Evolutionary conservation across 495 filamentous ascomycete genomes (phyloP), one percentile per base, ranked within the genome.

Genomic region (Hypoxylon fuscum): DNA sequence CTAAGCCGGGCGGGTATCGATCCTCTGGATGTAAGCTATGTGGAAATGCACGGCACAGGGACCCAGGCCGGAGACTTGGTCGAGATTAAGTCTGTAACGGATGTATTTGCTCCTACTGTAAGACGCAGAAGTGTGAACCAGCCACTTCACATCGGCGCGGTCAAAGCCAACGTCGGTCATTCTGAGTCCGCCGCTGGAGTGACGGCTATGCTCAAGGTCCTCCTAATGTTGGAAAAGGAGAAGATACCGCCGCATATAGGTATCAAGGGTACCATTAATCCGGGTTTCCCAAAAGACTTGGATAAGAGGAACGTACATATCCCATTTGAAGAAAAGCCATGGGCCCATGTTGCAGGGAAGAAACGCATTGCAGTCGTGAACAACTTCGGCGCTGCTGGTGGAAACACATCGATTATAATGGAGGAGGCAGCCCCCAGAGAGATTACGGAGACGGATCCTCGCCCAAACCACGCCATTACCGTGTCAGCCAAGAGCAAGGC

Each of bases 161-260:
- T 82, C 2, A 84, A 84, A 46, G 71, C 72, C 0, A 79, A 80
- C 44, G 71, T 81, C 18, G 79, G 81, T 1, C 82, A 85, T 57
- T 22, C 68, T 10, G 82, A 83, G 63, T 77, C 69, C 1, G 69
- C 74, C 0, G 69, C 71, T 37, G 81, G 81, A 0, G 54, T 83
- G 17, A 66, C 76, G 0, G 74, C 71, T 2, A 38, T 84, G 0
- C 76, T 51, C 10, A 95, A 95, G 70, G 80, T 88, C 1, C 64
- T 93, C 41, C 72, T 92, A 66, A 92, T 93, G 87, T 75, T 93
- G 77, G 75, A 83, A 64, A 83, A 90, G 63, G 84, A 82, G 65
- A 80, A 77, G 45, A 91, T 94, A 27, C 88, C 89, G 5, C 86
- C 88, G 1, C 88, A 91, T 15, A 11, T 71, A 37, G 52, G 52